These are phyloP conservation scores for Euptelea pleiosperma DNA, from an alignment of 164 flowering plant species.

Conservation along the genomic window DNA sequence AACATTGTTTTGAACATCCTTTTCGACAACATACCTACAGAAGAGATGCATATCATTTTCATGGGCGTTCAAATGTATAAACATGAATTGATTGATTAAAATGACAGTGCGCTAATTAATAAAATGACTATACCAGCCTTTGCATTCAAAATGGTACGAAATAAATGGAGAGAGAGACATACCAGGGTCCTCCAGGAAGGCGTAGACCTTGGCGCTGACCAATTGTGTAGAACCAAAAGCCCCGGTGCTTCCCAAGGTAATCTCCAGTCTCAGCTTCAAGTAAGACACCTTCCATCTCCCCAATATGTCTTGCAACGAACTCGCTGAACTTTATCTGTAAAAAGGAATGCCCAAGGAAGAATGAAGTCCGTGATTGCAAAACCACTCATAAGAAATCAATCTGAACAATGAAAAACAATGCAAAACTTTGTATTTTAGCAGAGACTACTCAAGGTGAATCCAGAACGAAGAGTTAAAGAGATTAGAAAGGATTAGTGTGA, in stretches of 20 bases:
- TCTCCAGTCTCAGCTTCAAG: slow-evolving; percentile 96
- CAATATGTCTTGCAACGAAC: slow-evolving; percentile 89
- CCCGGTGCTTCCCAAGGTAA: slow-evolving; percentile 83
- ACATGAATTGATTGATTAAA: neutral
- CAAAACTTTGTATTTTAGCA: too few relatives aligned
- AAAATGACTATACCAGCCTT: too few relatives aligned
- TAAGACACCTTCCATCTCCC: slow-evolving; percentile 87
- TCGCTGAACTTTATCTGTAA: slow-evolving; percentile 89
- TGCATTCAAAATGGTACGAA: too few relatives aligned
- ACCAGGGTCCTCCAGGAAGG: slow-evolving; percentile 99
- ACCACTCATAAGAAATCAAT: neutral
- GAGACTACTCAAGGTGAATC: too few relatives aligned
- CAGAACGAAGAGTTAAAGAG: too few relatives aligned
- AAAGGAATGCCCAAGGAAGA: neutral
- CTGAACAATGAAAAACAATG: neutral
- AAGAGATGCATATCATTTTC: slow-evolving; percentile 8
- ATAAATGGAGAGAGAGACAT: too few relatives aligned
- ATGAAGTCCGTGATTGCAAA: neutral
- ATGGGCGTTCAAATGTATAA: neutral
- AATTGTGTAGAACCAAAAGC: slow-evolving; percentile 94
- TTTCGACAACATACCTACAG: slow-evolving; percentile 90
- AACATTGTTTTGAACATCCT: slow-evolving; percentile 83
- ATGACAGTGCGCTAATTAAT: too few relatives aligned
- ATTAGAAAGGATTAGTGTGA: too few relatives aligned
- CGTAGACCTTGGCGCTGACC: slow-evolving; percentile 98